phyloP scores from a whole-genome alignment of 1,284 basidiomycete genomes.

The Stygiomarasmius scandens region DNA sequence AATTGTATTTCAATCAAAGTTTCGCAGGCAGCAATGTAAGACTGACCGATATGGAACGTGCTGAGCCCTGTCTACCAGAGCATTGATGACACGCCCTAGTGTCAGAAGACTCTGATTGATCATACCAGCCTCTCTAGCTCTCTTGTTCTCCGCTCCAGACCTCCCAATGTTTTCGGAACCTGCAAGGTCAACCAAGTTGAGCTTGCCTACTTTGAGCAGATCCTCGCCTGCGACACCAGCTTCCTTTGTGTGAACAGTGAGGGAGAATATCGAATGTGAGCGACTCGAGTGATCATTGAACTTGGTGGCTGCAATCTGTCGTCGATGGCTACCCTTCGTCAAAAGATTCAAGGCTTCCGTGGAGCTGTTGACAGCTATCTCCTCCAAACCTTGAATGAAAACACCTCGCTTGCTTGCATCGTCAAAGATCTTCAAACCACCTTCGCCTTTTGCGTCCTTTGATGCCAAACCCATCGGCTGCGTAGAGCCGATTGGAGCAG shows the following conservation, averaged over 20 bases:
- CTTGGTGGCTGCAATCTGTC: conserved; percentile 95
- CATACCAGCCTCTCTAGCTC: conserved; percentile 97
- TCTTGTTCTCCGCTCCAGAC: conserved; percentile 93
- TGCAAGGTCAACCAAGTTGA: conserved; percentile 96
- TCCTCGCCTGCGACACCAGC: conserved; percentile 82
- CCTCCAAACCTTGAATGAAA: conserved; percentile 94
- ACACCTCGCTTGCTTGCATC: conserved; percentile 88
- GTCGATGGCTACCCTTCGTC: conserved; percentile 85
- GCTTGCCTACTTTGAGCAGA: conserved; percentile 89
- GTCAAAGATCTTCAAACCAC: conserved; percentile 89
- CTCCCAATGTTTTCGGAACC: conserved; percentile 98
- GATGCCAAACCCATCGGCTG: conserved; percentile 73
- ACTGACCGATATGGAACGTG: conserved; percentile 93
- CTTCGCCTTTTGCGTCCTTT: conserved; percentile 47
- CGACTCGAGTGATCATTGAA: conserved; percentile 98
- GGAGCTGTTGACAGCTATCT: conserved; percentile 83
- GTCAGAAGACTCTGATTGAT: conserved; percentile 98
- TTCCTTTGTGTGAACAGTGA: conserved; percentile 94
- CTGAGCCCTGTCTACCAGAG: conserved; percentile 87
- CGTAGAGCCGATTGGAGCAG: conserved; percentile 58
- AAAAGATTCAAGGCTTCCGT: conserved; percentile 86
- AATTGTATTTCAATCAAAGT: not conserved
- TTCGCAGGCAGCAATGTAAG: not conserved
- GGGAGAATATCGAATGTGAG: conserved; percentile 97
- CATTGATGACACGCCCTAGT: conserved; percentile 96